Base-by-base conservation (phyloP, 2,329 filamentous ascomycete genomes). In the Phoma sp. region DNA sequence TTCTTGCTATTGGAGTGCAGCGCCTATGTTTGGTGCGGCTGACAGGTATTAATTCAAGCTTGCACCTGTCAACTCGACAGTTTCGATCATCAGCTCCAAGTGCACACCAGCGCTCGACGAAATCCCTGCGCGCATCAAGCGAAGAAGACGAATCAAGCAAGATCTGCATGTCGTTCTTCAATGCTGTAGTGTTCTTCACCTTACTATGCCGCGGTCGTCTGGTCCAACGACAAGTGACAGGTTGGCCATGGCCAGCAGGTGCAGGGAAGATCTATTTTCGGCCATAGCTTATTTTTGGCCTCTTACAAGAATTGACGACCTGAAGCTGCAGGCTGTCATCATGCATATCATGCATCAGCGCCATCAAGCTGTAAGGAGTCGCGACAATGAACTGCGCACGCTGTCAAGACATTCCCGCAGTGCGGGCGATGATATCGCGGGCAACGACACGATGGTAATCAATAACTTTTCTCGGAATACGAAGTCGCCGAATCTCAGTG, bases 281-380 rank as follows among this genome's bases (percentile, higher is more conserved):
- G 59, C 30, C 36, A 33, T 50, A 59, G 59, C 62, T 65, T 63
- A 57, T 62, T 64, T 45, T 15, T 15, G 17, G 15, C 15, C 17
- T 25, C 45, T 47, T 57, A 57, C 62, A 65, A 66, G 56, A 65
- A 52, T 62, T 61, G 52, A 56, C 64, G 61, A 58, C 15, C 40
- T n/a, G 20, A 2, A 29, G 7, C 52, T 51, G 45, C 47, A 61
- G 49, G 48, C 48, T 36, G 53, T 56, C 55, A 62, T 47, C 53
- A 55, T 53, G 39, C 52, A 50, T 36, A 62, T 47, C 53, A 55
- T 53, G 39, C 52, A 50, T 36, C 42, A 46, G 33, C 33, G 39
- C 52, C 52, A 43, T 43, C 49, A 40, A 32, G 39, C 26, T 42
- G 57, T 49, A 42, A 52, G 42, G n/a, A 52, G 18, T 23, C 20